Conservation (phyloP, 495 filamentous ascomycete genomes). For the Halenospora varia region DNA sequence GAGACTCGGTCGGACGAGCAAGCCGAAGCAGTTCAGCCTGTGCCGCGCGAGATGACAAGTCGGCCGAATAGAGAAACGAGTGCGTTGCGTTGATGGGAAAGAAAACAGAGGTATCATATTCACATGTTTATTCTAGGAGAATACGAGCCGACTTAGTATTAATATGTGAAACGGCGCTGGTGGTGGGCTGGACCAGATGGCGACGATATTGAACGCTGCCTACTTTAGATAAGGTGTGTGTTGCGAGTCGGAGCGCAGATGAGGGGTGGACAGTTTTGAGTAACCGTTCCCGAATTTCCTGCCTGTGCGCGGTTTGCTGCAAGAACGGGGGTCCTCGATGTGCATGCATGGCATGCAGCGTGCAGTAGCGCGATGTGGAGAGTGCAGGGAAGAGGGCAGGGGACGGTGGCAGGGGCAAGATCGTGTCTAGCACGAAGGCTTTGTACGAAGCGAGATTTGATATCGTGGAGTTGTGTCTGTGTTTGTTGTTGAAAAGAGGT, state of each 20-base stretch:
- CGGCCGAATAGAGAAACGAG: too few relatives aligned
- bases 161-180: background rate
- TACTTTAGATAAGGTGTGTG: too few relatives aligned
- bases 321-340: too few relatives aligned
- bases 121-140: background rate
- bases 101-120: background rate
- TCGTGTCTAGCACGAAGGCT: background rate
- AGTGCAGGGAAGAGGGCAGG: background rate
- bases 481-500: too few relatives aligned
- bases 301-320: too few relatives aligned
- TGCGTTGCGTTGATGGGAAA: too few relatives aligned
- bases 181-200: background rate
- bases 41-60: background rate
- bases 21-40: background rate
- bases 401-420: background rate
- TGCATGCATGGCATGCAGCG: background rate
- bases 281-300: too few relatives aligned
- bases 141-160: background rate
- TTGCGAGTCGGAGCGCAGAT: too few relatives aligned
- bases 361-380: constrained; percentile 1
- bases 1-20: background rate
- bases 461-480: too few relatives aligned
- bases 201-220: too few relatives aligned
- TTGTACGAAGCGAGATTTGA: too few relatives aligned
- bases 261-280: too few relatives aligned